Base-by-base conservation (phyloP, 306 rosid genomes). In the Ceratonia siliqua region DNA sequence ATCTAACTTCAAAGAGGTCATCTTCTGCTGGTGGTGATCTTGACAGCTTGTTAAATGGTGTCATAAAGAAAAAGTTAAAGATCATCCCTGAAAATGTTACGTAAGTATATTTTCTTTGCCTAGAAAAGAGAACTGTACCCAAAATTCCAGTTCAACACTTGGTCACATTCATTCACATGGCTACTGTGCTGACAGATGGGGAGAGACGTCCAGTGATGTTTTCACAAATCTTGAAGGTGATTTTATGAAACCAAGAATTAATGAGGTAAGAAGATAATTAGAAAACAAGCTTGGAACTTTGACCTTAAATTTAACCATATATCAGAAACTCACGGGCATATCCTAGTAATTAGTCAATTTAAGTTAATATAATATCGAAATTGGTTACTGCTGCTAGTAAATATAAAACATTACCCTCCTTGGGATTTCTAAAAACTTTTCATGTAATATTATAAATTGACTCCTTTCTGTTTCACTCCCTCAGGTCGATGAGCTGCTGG, bases 201-300 rank as follows among this genome's bases (percentile, higher is more conserved):
- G 83, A 68, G 86, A 76, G 32, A 88, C 85, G 67, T 73, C 87
- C 1, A 76, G n/a, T 0, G 0, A 9, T 0, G 94, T 72, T 2
- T 91, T 84, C 30, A 0, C 32, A 9, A 0, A 21, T 20, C 66
- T 94, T 28, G 21, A 12, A 41, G 88, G 87, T 20, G 99, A 94
- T 50, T 94, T 94, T 53, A 94, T 94, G 99, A 94, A 30, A 46
- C 97, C 99, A 50, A 86, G 96, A 77, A 94, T 94, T 61, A 67
- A 78, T 14, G 96, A 89, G 97, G 98, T 89, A 82, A 66, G 49
- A 76, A 42, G 15, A 21, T 9, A 28, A 28, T 2, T 6, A 39
- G 46, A 2, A 30, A 28, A 28, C 4, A 4, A 24, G 50, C 18
- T 43, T 1, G 38, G 20, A 69, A 24, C 21, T 49, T 35, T 15